Conservation (phyloP, 116 monocot species). For the Trichopus zeylanicus region DNA sequence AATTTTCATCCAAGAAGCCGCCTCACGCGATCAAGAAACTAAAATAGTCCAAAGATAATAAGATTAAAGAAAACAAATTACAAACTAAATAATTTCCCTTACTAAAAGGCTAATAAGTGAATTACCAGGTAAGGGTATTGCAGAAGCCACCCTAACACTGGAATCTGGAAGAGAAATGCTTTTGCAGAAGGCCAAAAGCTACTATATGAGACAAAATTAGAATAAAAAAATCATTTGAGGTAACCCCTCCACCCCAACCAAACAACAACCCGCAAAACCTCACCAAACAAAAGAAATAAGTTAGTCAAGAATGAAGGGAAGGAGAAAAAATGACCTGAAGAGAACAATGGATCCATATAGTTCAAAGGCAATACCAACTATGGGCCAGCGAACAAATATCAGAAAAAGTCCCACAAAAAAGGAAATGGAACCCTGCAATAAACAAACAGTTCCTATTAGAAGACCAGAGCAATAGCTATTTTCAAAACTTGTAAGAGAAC, state of each 20-base stretch:
- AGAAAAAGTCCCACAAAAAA: slow-evolving; percentile 58
- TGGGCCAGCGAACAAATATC: slow-evolving; percentile 63
- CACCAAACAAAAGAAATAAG: not conserved
- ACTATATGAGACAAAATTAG: slow-evolving; percentile 15
- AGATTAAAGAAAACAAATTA: not conserved
- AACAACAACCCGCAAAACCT: not conserved
- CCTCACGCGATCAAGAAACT: slow-evolving; percentile 22
- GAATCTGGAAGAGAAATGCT: slow-evolving; percentile 48
- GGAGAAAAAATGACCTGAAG: slow-evolving; percentile 36
- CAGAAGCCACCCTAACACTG: slow-evolving; percentile 56
- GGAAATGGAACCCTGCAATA: slow-evolving; percentile 53
- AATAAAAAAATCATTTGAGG: not conserved
- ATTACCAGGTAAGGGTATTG: slow-evolving; percentile 42
- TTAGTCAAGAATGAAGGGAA: too few relatives aligned
- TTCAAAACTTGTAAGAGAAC: not conserved
- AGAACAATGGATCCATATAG: slow-evolving; percentile 48
- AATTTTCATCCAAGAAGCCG: slow-evolving; percentile 18
- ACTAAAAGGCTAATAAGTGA: not conserved
- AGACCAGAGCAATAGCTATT: not conserved
- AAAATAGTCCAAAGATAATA: not conserved
- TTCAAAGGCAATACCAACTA: slow-evolving; percentile 52
- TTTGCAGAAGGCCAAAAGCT: slow-evolving; percentile 42
- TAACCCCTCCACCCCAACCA: too few relatives aligned
- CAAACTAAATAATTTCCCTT: not conserved
- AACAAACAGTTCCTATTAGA: not conserved